phyloP scores from a whole-genome alignment of 352 stramenopile genomes.

The Globisporangium camurandrum region DNA sequence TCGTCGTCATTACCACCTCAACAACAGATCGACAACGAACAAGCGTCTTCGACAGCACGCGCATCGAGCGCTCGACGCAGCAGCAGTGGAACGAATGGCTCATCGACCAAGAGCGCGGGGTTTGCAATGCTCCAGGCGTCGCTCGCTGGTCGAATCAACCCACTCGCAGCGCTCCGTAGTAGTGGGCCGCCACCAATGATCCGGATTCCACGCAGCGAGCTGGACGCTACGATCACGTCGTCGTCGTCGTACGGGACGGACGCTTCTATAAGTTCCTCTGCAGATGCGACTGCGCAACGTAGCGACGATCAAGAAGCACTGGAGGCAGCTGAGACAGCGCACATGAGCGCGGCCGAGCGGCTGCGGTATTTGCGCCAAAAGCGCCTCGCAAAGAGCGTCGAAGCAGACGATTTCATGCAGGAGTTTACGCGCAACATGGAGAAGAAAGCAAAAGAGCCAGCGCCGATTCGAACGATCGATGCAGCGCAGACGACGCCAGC shows the following conservation, averaged over 20 bases:
- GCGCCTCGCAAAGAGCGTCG: slow-evolving; percentile 33
- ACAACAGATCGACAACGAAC: background rate
- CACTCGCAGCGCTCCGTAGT: slow-evolving; percentile 13
- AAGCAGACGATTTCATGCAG: slow-evolving; percentile 55
- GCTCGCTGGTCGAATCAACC: slow-evolving; percentile 29
- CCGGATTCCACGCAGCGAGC: slow-evolving; percentile 14
- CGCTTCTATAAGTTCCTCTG: too few relatives aligned
- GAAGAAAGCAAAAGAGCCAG: slow-evolving; percentile 36
- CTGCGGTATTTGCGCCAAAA: slow-evolving; percentile 59
- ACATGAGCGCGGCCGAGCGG: slow-evolving; percentile 53
- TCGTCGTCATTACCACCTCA: slow-evolving; percentile 7
- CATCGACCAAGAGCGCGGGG: slow-evolving; percentile 19
- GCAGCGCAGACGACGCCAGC: slow-evolving; percentile 4
- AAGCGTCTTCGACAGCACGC: background rate
- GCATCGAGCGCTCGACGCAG: background rate
- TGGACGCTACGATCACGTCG: background rate
- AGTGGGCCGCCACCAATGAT: slow-evolving; percentile 23
- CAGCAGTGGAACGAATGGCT: background rate
- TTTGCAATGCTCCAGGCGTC: slow-evolving; percentile 54
- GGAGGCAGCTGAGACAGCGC: slow-evolving; percentile 37
- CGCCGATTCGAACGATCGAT: slow-evolving; percentile 11
- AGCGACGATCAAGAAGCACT: slow-evolving; percentile 33
- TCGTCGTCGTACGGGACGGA: background rate
- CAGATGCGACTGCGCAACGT: too few relatives aligned
- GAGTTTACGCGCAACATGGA: slow-evolving; percentile 66